Evolutionary conservation across 805 yeast species (phyloP), one percentile per base, ranked within the genome.

Genomic region (Phaffomyces opuntiae): DNA sequence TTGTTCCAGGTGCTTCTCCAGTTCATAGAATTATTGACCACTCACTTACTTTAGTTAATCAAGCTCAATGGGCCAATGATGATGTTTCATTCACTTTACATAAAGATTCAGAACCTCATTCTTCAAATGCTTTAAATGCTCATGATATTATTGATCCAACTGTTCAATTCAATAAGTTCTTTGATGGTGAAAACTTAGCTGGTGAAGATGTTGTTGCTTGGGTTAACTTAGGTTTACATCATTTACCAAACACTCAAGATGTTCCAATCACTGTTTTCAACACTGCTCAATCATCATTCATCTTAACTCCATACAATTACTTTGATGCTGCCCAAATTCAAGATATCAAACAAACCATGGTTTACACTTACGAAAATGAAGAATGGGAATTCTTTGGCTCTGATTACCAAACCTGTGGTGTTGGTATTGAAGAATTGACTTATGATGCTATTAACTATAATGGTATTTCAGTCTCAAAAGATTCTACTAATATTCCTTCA

Each of bases 171-270:
- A 37, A 47, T 39, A 29, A 38, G 3, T 60, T 53, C 51, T 47
- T 60, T n/a, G 60, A 59, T 45, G 58, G 53, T 41, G 64, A 59
- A 38, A 49, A 40, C 36, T 27, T 59, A 25, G 56, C 45, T 26
- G 61, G 61, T 34, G 61, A 54, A 40, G 64, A 60, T 41, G 38
- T 60, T 24, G 64, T 60, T 21, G 54, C 52, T n/a, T 60, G 64
- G 64, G 47, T 59, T 38, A 60, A 56, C 47, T 40, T 60, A 36
- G 64, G 57, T 31, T 43, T 60, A 21, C 64, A 60, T 39, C 64
- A 60, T 41, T 49, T 60, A 40, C 64, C 64, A 49, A 59, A 54
- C 46, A 54, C 62, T 26, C 59, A 60, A 36, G 64, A 60, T 48
- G 54, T 60, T 33, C 64, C 63, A 49, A 56, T 51, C 39, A 60